Evolutionary conservation across 345 rosid genomes (phyloP).

Genomic region (Citrus sinensis): DNA sequence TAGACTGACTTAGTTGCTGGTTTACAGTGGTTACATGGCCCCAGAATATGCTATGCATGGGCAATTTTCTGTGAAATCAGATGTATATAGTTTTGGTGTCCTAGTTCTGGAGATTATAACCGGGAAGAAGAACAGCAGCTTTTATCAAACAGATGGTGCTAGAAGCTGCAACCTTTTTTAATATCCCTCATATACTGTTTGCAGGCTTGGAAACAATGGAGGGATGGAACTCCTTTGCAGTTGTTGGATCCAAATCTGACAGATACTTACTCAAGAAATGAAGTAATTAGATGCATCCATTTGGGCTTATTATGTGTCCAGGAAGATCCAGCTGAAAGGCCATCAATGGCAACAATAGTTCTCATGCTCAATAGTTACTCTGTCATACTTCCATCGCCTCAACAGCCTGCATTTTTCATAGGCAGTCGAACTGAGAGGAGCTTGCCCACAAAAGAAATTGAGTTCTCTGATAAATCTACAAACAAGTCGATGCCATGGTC

Average conservation of each 20-base stretch:
- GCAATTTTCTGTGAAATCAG: too few species aligned
- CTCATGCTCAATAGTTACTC: constrained; percentile 29
- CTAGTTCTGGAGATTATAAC: constrained; percentile 30
- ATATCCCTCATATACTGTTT: background rate
- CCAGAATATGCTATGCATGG: too few species aligned
- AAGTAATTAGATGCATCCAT: constrained; percentile 30
- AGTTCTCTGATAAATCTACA: background rate
- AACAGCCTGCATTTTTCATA: constrained; percentile 17
- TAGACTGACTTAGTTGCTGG: background rate
- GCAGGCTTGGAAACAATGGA: constrained; percentile 36
- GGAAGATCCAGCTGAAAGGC: constrained; percentile 29
- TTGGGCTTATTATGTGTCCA: constrained; percentile 33
- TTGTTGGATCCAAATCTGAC: constrained; percentile 21
- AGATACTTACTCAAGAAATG: constrained; percentile 14
- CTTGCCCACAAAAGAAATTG: background rate
- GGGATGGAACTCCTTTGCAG: constrained; percentile 5
- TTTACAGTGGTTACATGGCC: background rate
- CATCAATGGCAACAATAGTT: constrained; percentile 30
- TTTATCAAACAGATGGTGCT: background rate
- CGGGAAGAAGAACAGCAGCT: constrained; percentile 26
- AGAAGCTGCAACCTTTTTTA: background rate
- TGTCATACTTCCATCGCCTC: constrained; percentile 15
- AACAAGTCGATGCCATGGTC: constrained; percentile 21
- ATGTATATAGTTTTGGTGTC: constrained; percentile 17
- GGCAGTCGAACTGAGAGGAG: background rate